Evolutionary conservation across 2,329 filamentous ascomycete genomes (phyloP).

Genomic region (Talaromyces piceae): DNA sequence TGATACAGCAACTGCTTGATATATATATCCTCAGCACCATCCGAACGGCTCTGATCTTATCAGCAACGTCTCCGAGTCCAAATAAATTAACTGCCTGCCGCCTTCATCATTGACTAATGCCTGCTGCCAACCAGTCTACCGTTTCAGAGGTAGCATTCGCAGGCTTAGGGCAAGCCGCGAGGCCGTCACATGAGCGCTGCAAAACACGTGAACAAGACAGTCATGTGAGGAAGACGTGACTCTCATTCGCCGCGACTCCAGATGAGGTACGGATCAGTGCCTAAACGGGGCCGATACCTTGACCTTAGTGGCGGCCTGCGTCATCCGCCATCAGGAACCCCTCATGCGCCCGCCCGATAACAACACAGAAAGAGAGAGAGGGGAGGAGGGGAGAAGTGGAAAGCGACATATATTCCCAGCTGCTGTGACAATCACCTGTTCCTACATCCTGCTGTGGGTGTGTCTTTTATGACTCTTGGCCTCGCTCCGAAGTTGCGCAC

Average conservation of each 20-base stretch:
- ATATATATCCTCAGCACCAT: background rate
- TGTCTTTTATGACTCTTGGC: background rate
- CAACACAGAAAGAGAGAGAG: no score
- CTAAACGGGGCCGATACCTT: background rate
- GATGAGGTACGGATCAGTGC: background rate
- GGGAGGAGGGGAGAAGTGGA: background rate
- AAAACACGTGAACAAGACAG: background rate
- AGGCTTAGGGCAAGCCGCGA: no score
- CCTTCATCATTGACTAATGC: no score
- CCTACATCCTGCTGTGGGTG: background rate
- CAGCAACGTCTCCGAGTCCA: no score
- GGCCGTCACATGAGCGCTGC: background rate
- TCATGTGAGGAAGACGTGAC: background rate
- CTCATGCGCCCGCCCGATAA: background rate
- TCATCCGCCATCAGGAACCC: background rate
- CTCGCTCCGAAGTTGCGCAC: background rate
- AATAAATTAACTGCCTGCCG: no score
- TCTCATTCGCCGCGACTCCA: background rate
- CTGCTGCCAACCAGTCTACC: no score
- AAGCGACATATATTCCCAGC: no score
- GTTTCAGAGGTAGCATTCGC: no score
- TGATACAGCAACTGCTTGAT: background rate
- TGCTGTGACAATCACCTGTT: no score
- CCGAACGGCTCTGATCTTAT: background rate
- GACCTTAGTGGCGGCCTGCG: background rate